Conservation (phyloP, 768 basidiomycete species). For the Auricularia cornea region DNA sequence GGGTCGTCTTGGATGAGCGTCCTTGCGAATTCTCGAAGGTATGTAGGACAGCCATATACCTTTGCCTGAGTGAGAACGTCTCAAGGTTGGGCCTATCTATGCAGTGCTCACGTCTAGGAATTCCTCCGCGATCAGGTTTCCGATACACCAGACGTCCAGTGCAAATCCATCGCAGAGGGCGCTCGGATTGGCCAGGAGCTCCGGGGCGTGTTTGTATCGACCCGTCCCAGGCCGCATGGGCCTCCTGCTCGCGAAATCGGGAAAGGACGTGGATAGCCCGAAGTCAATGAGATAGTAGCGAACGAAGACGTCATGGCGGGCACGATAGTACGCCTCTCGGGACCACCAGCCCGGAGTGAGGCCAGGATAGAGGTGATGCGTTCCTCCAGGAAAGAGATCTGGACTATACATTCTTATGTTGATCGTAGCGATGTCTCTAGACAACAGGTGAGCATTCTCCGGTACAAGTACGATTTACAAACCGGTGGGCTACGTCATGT, state of each 20-base stretch:
- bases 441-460: background rate
- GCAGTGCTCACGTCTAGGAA: background rate
- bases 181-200: background rate
- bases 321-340: background rate
- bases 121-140: background rate
- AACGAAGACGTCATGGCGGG: constrained; percentile 19
- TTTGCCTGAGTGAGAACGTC: constrained; percentile 55
- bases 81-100: background rate
- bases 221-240: background rate
- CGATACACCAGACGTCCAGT: background rate
- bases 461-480: background rate
- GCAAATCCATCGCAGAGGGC: background rate
- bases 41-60: background rate
- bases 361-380: background rate
- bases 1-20: background rate
- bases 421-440: background rate
- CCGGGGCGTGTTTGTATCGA: background rate
- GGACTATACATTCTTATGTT: background rate
- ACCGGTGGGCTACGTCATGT: constrained; percentile 29
- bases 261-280: constrained; percentile 17
- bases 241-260: constrained; percentile 4
- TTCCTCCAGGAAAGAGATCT: background rate
- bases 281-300: constrained; percentile 33
- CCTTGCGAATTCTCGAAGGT: background rate
- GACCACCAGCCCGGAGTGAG: background rate